A percentile compares a stretch with the other conserved stretches of the same genome.
Evolutionary conservation across 2,329 filamentous ascomycete genomes (phyloP).

Genomic region (Neopestalotiopsis rosae): DNA sequence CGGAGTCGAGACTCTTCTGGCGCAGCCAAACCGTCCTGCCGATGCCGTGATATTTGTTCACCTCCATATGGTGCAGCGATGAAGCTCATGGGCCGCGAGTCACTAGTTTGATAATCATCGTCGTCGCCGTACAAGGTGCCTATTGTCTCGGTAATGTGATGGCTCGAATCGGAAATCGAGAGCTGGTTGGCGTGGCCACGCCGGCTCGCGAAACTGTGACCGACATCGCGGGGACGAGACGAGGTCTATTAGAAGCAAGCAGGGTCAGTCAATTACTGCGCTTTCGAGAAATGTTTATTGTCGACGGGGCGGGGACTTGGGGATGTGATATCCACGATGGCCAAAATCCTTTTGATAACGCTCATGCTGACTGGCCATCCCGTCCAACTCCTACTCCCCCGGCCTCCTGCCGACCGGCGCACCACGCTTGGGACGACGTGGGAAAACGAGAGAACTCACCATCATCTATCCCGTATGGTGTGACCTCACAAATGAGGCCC

Average conservation of each 20-base stretch:
- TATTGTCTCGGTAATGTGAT: constrained; percentile 94
- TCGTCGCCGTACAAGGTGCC: constrained; percentile 87
- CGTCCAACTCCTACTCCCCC: not conserved
- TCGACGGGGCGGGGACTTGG: not conserved
- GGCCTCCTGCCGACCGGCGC: not conserved
- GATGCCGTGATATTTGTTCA: constrained; percentile 50
- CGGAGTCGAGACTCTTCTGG: constrained; percentile 46
- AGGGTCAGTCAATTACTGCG: not conserved
- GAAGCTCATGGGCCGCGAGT: constrained; percentile 75
- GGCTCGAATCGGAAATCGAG: constrained; percentile 83
- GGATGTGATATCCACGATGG: not conserved
- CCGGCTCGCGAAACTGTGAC: constrained; percentile 62
- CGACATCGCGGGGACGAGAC: constrained; percentile 61
- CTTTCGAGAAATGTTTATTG: not conserved
- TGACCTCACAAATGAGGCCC: constrained; percentile 18
- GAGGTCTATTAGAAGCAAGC: constrained; percentile 52
- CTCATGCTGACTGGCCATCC: not conserved
- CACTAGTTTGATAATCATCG: constrained; percentile 58
- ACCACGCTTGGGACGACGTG: not conserved
- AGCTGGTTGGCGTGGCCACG: constrained; percentile 64
- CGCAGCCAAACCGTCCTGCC: constrained; percentile 35
- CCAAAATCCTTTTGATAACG: not conserved
- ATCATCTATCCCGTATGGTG: constrained; percentile 22
- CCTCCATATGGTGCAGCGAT: constrained; percentile 63
- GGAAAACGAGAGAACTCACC: constrained; percentile 18